Evolutionary conservation across 305 asterid species (phyloP).

Genomic region (Solanum hybrid): DNA sequence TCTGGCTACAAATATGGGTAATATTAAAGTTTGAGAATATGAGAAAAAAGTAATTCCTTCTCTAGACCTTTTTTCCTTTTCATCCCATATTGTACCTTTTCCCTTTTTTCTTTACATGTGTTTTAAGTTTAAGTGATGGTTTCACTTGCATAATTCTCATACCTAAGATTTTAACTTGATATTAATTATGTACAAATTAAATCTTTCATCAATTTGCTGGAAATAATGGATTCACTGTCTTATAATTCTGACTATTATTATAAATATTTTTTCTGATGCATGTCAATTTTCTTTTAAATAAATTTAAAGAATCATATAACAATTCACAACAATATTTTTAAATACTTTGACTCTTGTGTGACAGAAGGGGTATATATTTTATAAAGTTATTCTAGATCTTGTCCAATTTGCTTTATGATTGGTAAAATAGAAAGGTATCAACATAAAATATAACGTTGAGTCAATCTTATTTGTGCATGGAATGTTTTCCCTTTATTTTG

Average conservation of each 20-base stretch:
- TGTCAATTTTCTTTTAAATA: not conserved
- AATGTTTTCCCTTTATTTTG: no score
- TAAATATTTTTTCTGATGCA: not conserved
- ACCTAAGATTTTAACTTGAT: not conserved
- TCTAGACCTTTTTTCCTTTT: not conserved
- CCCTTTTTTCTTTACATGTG: not conserved
- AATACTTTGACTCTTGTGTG: not conserved
- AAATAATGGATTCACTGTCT: not conserved
- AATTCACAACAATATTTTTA: not conserved
- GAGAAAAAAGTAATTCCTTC: not conserved
- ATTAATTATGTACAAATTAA: not conserved
- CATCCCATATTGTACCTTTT: not conserved
- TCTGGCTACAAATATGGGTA: not conserved
- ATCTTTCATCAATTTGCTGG: not conserved
- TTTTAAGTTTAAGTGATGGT: not conserved
- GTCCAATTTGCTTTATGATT: not conserved
- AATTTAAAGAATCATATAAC: not conserved
- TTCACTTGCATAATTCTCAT: not conserved
- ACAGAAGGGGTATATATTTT: not conserved
- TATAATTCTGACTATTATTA: not conserved
- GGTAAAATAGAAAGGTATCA: not conserved
- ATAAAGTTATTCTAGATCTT: not conserved
- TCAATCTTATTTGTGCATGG: no score
- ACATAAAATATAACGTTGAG: not conserved
- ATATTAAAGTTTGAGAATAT: not conserved